Evolutionary conservation across 768 basidiomycete genomes (phyloP).

Genomic region (Phanerodontia chrysosporium): DNA sequence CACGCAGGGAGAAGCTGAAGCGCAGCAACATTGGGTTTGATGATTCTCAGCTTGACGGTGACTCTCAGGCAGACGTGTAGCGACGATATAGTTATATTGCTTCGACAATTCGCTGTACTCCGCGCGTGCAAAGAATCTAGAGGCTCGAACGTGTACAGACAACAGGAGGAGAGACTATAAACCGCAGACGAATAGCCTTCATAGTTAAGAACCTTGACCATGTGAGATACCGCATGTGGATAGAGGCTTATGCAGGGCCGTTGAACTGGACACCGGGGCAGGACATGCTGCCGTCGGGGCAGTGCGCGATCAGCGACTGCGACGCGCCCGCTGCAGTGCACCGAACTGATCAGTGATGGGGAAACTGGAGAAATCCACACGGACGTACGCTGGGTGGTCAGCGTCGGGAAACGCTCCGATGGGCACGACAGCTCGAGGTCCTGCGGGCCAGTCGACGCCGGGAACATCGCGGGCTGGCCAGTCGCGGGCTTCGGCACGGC

Average conservation of each 20-base stretch:
- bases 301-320: not conserved
- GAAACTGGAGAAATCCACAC: not conserved
- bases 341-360: not conserved
- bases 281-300: not conserved
- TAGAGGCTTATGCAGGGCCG: not conserved
- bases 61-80: too few relatives aligned
- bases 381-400: constrained; percentile 9
- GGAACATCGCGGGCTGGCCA: constrained; percentile 17
- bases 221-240: too few relatives aligned
- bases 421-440: constrained; percentile 10
- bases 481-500: constrained; percentile 20
- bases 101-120: too few relatives aligned
- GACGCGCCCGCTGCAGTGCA: not conserved
- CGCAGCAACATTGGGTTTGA: too few relatives aligned
- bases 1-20: too few relatives aligned
- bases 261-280: not conserved
- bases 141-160: too few relatives aligned
- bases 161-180: too few relatives aligned
- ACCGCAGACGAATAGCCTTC: too few relatives aligned
- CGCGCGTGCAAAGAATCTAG: too few relatives aligned
- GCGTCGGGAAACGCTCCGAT: constrained; percentile 2
- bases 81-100: too few relatives aligned
- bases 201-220: too few relatives aligned
- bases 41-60: too few relatives aligned
- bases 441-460: constrained; percentile 14